Evolutionary conservation across 176 grass and related monocot species (phyloP), one percentile per base, ranked within the genome.

Genomic region (Oryza glumipatula): DNA sequence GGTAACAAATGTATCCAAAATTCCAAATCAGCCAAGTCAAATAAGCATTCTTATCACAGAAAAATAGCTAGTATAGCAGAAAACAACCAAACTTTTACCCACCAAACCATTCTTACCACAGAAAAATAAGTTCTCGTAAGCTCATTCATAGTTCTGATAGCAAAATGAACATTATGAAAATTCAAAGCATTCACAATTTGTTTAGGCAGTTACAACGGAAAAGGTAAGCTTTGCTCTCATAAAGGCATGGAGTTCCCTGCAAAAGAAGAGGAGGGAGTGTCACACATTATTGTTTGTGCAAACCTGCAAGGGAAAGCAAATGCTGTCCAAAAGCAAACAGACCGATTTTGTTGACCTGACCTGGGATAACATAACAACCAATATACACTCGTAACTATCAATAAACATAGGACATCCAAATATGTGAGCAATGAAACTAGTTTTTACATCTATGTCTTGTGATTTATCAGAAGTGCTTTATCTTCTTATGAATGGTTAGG

Each of bases 201-300:
- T 69, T 79, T 47, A 1, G 24, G 43, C 41, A 26, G 41, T 79
- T 79, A 79, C 61, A 67, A 79, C 43, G 46, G 13, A 11, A 76
- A 47, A 9, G 41, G 9, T 0, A 43, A 67, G 32, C 41, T 49
- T 43, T 51, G 71, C 65, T 82, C 56, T 93, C 88, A 93, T 93
- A 93, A 93, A 88, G 88, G 88, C 91, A 80, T 90, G 44, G 82
- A 90, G 73, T 86, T 93, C 39, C 91, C 91, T 93, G 82, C 80
- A 73, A 68, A 88, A 46, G 35, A 70, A 23, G 11, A 71, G 45
- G 46, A 0, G 0, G 13, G 22, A 48, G 78, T 69, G 51, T 66
- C 11, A 51, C 43, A 68, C 43, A 35, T 16, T 15, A 52, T 67
- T 45, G 26, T 21, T 36, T 69, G 6, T 23, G 6, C 45, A 51